Conservation (phyloP, 176 grass and related monocot species). For the Phoenix roebelenii region DNA sequence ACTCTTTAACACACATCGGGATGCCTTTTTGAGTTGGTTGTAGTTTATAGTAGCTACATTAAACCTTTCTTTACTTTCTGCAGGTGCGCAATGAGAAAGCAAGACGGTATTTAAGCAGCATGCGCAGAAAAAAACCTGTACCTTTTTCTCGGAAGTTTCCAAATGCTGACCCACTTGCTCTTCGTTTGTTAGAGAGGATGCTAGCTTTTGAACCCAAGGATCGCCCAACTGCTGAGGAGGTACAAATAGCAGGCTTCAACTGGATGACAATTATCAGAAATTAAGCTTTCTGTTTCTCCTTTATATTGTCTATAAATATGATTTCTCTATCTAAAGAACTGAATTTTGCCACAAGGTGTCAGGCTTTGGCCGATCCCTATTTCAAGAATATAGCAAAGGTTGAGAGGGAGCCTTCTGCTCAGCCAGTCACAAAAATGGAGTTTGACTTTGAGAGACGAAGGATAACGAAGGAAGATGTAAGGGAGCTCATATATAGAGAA, state of each 20-base stretch:
- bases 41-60: no score
- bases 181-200: slow-evolving; percentile 70
- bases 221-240: slow-evolving; percentile 83
- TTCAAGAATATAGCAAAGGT: slow-evolving; percentile 88
- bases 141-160: slow-evolving; percentile 77
- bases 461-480: slow-evolving; percentile 90
- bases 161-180: slow-evolving; percentile 58
- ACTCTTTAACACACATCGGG: no score
- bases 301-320: background rate
- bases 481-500: slow-evolving; percentile 94
- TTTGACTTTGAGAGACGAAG: slow-evolving; percentile 91
- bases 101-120: slow-evolving; percentile 75
- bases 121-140: slow-evolving; percentile 70
- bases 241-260: slow-evolving; percentile 21
- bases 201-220: slow-evolving; percentile 96
- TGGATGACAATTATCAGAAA: background rate
- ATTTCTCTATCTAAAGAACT: background rate
- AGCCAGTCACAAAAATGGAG: slow-evolving; percentile 76
- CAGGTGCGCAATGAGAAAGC: slow-evolving; percentile 97
- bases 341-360: slow-evolving; percentile 7
- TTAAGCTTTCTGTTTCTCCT: slow-evolving; percentile 21
- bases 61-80: background rate
- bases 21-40: no score
- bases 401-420: slow-evolving; percentile 81
- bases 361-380: slow-evolving; percentile 96